Evolutionary conservation across 2,329 filamentous ascomycete genomes (phyloP), one percentile per base, ranked within the genome.

Genomic region (Colletotrichum kahawae): DNA sequence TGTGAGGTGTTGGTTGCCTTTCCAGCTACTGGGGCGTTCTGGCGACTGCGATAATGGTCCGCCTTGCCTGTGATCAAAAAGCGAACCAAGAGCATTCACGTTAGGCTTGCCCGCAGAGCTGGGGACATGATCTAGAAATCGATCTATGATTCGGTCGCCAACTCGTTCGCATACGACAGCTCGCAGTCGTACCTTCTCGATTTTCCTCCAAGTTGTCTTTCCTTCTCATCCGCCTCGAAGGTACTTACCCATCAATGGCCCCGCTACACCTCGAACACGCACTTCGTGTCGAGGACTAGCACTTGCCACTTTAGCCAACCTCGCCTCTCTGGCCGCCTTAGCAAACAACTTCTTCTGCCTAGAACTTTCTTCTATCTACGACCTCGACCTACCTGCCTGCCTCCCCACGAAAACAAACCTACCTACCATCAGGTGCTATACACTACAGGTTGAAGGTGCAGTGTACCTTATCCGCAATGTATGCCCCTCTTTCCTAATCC

Each of bases 401-500:
- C 6, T 36, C 34, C 16, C 10, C 21, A 24, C 27, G 36, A 21
- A 34, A 27, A 24, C 21, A 36, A 34, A 63, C 7, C 8, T 64
- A 18, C 62, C 8, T 7, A 7, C 38, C 24, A 59, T 71, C 60
- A 67, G 56, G 69, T 67, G 69, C 69, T 57, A 72, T 57, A 56
- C 10, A 33, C 7, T 33, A 8, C 10, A 27, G 29, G 31, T 43
- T 31, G 36, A 29, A 21, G 33, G 62, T 36, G 33, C 31, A 31
- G 24, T 21, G 48, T 70, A 29, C 4, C 4, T 4, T 29, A 69
- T 43, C 43, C 64, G 16, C 54, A 63, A 56, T 38, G 27, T 36
- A 38, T 71, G 68, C 72, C 72, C 72, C 72, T 72, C 72, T 75
- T 73, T 73, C 73, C 73, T 72, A 67, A 75, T 75, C 63, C 69